A percentile compares a stretch with the other conserved stretches of the same genome.
Conservation (phyloP, 2,329 filamentous ascomycete genomes). For the Apiospora marii region DNA sequence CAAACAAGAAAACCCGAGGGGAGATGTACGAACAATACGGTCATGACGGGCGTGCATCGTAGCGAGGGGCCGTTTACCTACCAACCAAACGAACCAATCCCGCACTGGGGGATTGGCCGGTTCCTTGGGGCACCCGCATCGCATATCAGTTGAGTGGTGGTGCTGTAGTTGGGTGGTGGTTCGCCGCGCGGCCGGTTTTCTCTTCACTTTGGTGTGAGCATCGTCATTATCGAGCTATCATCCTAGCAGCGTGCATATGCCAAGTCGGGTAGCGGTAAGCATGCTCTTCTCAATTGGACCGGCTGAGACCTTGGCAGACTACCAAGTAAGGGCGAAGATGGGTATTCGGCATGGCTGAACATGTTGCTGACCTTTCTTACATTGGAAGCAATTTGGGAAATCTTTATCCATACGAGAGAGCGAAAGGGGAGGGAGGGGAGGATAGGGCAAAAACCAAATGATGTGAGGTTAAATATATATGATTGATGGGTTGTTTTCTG, state of each 20-base stretch:
- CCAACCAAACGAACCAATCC: not conserved
- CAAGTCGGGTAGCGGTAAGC: constrained; percentile 21
- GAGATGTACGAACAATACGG: not conserved
- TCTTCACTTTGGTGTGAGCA: not conserved
- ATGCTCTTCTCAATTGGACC: constrained; percentile 5
- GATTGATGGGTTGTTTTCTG: not conserved
- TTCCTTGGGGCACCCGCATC: not conserved
- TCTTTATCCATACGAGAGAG: not conserved
- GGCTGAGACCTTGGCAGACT: not conserved
- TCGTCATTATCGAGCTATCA: constrained; percentile 17
- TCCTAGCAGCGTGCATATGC: constrained; percentile 12
- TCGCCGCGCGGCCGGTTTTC: constrained; percentile 15
- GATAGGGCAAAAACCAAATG: not conserved
- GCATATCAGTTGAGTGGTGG: not conserved
- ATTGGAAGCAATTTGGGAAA: not conserved
- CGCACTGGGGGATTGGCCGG: not conserved
- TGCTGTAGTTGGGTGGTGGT: not conserved
- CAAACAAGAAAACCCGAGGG: not conserved
- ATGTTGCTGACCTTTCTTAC: not conserved
- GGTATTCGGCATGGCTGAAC: constrained; percentile 12
- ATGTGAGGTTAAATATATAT: not conserved
- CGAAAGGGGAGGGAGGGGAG: not conserved
- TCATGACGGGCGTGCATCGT: not conserved
- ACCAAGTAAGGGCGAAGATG: constrained; percentile 1
- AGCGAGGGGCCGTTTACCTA: not conserved